Percentiles rank a stretch among this genome's conserved stretches.
Conservation (phyloP, 208 protist species). For the Trypanosoma vivax region DNA sequence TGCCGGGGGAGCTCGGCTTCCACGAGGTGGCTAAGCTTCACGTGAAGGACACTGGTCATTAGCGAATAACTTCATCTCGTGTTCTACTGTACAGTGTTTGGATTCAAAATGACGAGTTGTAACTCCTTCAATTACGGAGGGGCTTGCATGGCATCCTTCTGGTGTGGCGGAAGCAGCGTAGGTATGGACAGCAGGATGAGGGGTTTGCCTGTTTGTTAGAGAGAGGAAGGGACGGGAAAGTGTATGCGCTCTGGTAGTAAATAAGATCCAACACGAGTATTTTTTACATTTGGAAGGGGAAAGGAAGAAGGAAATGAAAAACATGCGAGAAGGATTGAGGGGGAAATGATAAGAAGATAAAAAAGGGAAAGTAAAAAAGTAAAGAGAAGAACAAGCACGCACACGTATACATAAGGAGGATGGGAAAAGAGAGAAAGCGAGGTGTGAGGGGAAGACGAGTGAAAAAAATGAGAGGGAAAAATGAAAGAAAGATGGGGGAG, state of each 20-base stretch:
- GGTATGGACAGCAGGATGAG: neutral
- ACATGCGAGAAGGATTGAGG: neutral
- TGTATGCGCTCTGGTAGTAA: too few species aligned
- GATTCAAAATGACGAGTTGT: neutral
- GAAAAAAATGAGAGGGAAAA: constrained; percentile 4
- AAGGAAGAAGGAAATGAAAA: neutral
- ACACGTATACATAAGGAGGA: neutral
- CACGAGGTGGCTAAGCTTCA: constrained; percentile 39
- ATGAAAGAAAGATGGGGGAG: neutral
- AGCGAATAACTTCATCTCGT: neutral
- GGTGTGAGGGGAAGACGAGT: neutral
- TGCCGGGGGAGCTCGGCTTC: constrained; percentile 18
- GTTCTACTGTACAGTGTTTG: neutral
- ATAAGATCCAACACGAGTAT: constrained; percentile 10
- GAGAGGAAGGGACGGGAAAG: neutral
- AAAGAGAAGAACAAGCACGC: neutral
- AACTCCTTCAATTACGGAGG: too few species aligned
- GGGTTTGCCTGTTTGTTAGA: neutral
- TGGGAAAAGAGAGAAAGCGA: neutral
- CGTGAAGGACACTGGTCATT: constrained; percentile 1
- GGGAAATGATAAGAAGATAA: neutral
- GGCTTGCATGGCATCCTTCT: too few species aligned
- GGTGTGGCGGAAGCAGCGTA: neutral
- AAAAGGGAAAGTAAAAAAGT: constrained; percentile 1
- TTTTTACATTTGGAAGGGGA: neutral